Conservation (phyloP, 1,284 basidiomycete genomes). For the Apiotrichum gracile region DNA sequence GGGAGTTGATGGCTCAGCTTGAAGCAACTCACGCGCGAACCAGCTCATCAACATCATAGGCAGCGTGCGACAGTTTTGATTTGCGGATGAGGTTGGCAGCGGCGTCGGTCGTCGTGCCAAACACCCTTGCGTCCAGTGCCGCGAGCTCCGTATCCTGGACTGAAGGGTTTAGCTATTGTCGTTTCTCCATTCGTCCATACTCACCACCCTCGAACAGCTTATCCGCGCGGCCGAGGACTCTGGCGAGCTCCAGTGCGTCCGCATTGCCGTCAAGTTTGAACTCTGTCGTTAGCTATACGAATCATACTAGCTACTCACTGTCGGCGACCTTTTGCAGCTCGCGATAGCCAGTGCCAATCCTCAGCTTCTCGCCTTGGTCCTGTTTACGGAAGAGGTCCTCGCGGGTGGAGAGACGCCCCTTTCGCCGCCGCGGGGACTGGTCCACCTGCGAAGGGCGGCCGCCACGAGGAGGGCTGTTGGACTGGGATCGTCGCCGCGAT, state of each 20-base stretch:
- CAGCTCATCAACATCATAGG: constrained; percentile 50
- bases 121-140: constrained; percentile 31
- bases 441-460: too few relatives aligned
- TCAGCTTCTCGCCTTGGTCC: constrained; percentile 22
- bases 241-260: background rate
- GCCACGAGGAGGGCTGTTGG: too few relatives aligned
- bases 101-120: constrained; percentile 28
- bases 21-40: constrained; percentile 13
- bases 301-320: constrained; percentile 16
- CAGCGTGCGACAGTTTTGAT: constrained; percentile 42
- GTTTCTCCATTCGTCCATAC: background rate
- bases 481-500: too few relatives aligned
- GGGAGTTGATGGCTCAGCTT: background rate
- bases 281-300: background rate
- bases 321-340: constrained; percentile 29
- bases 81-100: constrained; percentile 34
- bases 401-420: background rate
- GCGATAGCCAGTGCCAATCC: constrained; percentile 20
- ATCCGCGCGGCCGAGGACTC: constrained; percentile 5
- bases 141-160: constrained; percentile 34
- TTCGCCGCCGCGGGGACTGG: background rate
- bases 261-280: background rate
- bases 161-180: constrained; percentile 1
- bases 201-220: constrained; percentile 25
- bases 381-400: constrained; percentile 28